A percentile compares a stretch with the other conserved stretches of the same genome.
These are phyloP conservation scores for Neofusicoccum laricinum DNA, from an alignment of 2,329 filamentous ascomycete species.

Conservation along the genomic window DNA sequence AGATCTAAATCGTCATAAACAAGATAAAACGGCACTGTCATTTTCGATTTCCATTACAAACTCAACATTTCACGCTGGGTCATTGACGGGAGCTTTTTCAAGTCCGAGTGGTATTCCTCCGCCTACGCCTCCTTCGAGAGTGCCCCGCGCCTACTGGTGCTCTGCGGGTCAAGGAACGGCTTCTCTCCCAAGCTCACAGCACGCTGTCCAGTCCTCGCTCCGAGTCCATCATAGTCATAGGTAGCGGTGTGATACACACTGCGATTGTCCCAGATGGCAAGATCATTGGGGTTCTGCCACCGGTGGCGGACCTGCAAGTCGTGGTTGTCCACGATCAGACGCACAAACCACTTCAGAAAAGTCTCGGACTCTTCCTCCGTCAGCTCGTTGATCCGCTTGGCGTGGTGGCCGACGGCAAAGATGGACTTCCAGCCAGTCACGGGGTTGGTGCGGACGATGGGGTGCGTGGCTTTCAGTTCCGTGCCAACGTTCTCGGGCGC, in stretches of 20 bases:
- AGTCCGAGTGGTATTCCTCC: not conserved
- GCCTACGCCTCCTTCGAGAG: slow-evolving; percentile 22
- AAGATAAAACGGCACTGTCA: no score
- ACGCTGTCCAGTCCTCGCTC: slow-evolving; percentile 51
- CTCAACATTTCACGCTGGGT: no score
- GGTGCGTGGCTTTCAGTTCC: slow-evolving; percentile 52
- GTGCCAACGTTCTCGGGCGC: slow-evolving; percentile 54
- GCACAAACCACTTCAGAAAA: slow-evolving; percentile 43
- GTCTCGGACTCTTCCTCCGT: slow-evolving; percentile 42
- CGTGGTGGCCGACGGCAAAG: slow-evolving; percentile 52
- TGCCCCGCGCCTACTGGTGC: slow-evolving; percentile 45
- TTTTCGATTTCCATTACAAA: no score
- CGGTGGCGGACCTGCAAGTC: slow-evolving; percentile 51
- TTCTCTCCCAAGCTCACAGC: slow-evolving; percentile 55
- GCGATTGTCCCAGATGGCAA: slow-evolving; percentile 67
- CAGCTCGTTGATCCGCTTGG: slow-evolving; percentile 46
- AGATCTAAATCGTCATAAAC: not conserved
- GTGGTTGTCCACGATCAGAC: slow-evolving; percentile 47
- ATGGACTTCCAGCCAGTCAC: slow-evolving; percentile 62
- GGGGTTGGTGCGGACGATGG: slow-evolving; percentile 60
- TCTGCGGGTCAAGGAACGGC: slow-evolving; percentile 53
- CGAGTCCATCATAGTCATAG: slow-evolving; percentile 57
- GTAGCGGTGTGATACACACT: slow-evolving; percentile 60
- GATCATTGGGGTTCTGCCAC: slow-evolving; percentile 50
- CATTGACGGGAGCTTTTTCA: not conserved